Evolutionary conservation across 2,329 filamentous ascomycete species (phyloP), one percentile per base, ranked within the genome.

Genomic region (Xylariaceae sp.): DNA sequence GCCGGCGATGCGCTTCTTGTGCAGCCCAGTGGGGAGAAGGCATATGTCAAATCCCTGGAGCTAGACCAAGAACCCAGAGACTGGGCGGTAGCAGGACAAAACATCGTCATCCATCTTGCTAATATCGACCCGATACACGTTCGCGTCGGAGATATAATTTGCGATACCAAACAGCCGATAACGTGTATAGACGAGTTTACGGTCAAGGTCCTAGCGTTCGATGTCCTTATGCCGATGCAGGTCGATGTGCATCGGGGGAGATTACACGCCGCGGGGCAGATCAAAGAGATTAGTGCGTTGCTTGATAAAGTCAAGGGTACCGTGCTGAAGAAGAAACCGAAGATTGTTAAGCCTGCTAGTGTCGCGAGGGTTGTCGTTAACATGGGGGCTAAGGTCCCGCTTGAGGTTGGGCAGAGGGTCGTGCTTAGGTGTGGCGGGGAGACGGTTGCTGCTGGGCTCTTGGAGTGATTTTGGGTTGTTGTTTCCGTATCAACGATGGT

Each of bases 41-140:
- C 90, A 1, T 84, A 83, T 46, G 81, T 97, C 69, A 96, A 93
- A 67, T 87, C 83, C 3, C 77, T 99, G 44, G 86, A 94, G 67
- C 80, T 91, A 10, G 87, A 93, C 66, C 80, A 83, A 18, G 82
- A 88, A 46, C 73, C 81, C 1, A 82, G 80, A 12, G 91, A 96
- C 54, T 99, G 91, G 90, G 90, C 89, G 0, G 91, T 97, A 13
- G 92, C 93, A 1, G 93, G 93, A 1, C 90, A 97, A 65, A 96
- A 94, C 54, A 83, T 89, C 14, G 87, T 86, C 0, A 74, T 99
- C n/a, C 88, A 95, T 60, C 78, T 99, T 45, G 79, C 84, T 9
- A 88, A 93, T 59, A 90, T 97, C 65, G 93, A 97, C 62, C 82
- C 89, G 0, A 81, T 89, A 14, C 88, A 97, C 63, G 80, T 99